A percentile compares a stretch with the other conserved stretches of the same genome.
Conservation (phyloP, 2,329 filamentous ascomycete genomes). For the Colletotrichum scovillei region DNA sequence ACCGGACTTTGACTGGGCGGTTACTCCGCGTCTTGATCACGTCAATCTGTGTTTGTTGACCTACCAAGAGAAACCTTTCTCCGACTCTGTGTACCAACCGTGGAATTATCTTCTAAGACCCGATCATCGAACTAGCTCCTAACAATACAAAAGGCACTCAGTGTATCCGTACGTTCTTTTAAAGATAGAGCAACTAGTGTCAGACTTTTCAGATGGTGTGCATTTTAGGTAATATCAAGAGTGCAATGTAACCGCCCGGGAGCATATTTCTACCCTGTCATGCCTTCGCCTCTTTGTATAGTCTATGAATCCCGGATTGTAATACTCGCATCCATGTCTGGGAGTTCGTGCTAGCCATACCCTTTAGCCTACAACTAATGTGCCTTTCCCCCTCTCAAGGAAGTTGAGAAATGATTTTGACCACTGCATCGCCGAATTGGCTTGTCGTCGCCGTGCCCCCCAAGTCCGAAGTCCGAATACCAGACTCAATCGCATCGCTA, state of each 20-base stretch:
- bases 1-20: not conserved
- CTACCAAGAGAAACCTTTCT: too few relatives aligned
- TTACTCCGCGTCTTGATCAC: too few relatives aligned
- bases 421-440: not conserved
- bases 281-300: not conserved
- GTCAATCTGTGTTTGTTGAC: too few relatives aligned
- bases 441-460: not conserved
- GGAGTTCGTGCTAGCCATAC: not conserved
- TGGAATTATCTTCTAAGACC: too few relatives aligned
- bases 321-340: not conserved
- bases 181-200: too few relatives aligned
- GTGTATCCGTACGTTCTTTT: too few relatives aligned
- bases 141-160: too few relatives aligned
- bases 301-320: not conserved
- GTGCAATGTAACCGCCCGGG: not conserved
- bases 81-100: too few relatives aligned
- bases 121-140: too few relatives aligned
- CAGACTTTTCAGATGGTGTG: not conserved
- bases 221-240: not conserved
- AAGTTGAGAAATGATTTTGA: not conserved
- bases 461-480: not conserved
- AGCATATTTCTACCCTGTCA: not conserved
- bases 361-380: not conserved
- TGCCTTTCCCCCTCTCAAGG: not conserved
- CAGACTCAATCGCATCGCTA: not conserved